Conservation (phyloP, 2,329 filamentous ascomycete species). For the Trichoderma afroharzianum region DNA sequence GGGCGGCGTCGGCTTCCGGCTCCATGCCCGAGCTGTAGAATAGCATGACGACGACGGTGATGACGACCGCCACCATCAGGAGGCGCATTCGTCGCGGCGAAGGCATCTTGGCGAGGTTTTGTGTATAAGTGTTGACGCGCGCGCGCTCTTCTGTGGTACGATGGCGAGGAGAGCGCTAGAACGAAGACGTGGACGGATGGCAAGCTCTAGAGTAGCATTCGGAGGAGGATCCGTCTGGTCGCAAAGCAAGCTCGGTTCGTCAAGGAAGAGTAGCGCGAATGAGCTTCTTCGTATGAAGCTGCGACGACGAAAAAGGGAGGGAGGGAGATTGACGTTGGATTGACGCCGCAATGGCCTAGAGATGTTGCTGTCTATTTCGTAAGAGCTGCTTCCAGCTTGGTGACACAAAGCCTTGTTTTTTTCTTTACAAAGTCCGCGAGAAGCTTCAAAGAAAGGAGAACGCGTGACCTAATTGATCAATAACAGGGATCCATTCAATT, state of each 20-base stretch:
- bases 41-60: slow-evolving; percentile 63
- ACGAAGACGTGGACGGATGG: not conserved
- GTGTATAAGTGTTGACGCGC: slow-evolving; percentile 15
- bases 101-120: slow-evolving; percentile 50
- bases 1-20: slow-evolving; percentile 31
- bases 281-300: not conserved
- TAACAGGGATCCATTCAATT: slow-evolving; percentile 11
- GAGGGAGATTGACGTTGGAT: not conserved
- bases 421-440: not conserved
- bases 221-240: not conserved
- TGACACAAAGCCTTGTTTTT: not conserved
- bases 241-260: not conserved
- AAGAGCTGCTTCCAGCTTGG: not conserved
- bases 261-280: not conserved
- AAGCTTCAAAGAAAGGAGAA: slow-evolving; percentile 12
- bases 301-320: not conserved
- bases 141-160: not conserved
- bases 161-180: not conserved
- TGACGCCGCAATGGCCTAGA: not conserved
- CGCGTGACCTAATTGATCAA: slow-evolving; percentile 15
- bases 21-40: slow-evolving; percentile 64
- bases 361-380: not conserved
- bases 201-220: not conserved
- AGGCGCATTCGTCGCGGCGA: slow-evolving; percentile 67
- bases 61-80: slow-evolving; percentile 60